A percentile compares a stretch with the other conserved stretches of the same genome.
These are phyloP conservation scores for Secale cereale DNA, from an alignment of 176 grass and related monocot species.

Conservation along the genomic window DNA sequence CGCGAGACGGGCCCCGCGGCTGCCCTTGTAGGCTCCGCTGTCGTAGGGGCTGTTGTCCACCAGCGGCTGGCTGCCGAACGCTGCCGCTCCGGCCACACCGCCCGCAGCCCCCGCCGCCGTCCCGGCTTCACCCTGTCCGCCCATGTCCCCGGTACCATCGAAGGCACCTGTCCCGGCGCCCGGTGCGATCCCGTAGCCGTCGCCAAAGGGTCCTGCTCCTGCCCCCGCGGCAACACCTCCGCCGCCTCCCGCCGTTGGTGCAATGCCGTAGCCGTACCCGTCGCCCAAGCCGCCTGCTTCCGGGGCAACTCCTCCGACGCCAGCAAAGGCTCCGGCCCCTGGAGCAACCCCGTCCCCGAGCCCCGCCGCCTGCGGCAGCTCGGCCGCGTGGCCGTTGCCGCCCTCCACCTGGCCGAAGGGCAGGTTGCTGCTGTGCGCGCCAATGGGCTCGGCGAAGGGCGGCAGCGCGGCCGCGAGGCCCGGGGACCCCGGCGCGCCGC, in stretches of 20 bases:
- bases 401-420: slow-evolving; percentile 45
- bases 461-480: slow-evolving; percentile 48
- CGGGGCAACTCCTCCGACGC: background rate
- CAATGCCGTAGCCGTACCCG: background rate
- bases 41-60: slow-evolving; percentile 87
- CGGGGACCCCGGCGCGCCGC: slow-evolving; percentile 61
- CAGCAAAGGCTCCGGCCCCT: background rate
- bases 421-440: slow-evolving; percentile 35
- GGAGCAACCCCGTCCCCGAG: background rate
- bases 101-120: background rate
- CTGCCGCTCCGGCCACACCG: slow-evolving; percentile 10
- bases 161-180: background rate
- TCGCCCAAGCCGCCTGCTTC: background rate
- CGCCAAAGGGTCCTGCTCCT: background rate
- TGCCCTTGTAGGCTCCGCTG: slow-evolving; percentile 37
- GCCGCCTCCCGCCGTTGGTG: background rate
- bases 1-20: background rate
- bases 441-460: slow-evolving; percentile 65
- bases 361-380: slow-evolving; percentile 31
- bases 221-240: background rate
- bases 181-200: background rate
- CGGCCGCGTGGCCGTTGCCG: slow-evolving; percentile 24
- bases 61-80: slow-evolving; percentile 53
- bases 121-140: background rate
- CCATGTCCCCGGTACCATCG: background rate